Evolutionary conservation across 345 rosid genomes (phyloP).

Genomic region (Pistacia atlantica): DNA sequence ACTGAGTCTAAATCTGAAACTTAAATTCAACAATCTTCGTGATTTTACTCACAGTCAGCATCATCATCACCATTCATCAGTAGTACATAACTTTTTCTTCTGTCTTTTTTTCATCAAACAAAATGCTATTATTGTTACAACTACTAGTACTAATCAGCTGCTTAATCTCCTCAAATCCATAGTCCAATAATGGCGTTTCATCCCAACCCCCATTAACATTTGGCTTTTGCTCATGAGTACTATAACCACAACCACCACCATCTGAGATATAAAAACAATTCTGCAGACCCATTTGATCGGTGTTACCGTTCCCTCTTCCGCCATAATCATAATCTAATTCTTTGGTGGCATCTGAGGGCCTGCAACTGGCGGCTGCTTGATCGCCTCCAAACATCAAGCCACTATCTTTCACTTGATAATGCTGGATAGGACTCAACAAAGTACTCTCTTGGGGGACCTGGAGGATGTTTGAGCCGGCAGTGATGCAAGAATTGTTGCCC

Average conservation of each 20-base stretch:
- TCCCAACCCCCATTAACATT: slow-evolving; percentile 24
- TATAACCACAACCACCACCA: neutral
- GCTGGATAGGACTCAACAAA: slow-evolving; percentile 27
- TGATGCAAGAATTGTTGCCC: slow-evolving; percentile 36
- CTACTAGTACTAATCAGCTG: slow-evolving; percentile 54
- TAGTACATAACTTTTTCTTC: slow-evolving; percentile 58
- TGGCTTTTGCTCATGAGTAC: slow-evolving; percentile 14
- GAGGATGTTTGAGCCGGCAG: slow-evolving; percentile 29
- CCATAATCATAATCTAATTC: slow-evolving; percentile 27
- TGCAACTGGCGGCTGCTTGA: slow-evolving; percentile 43
- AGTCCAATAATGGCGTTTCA: slow-evolving; percentile 37
- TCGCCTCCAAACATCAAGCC: slow-evolving; percentile 40
- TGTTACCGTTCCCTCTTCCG: slow-evolving; percentile 11
- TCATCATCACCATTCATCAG: slow-evolving; percentile 29
- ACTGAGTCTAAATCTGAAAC: slow-evolving; percentile 24
- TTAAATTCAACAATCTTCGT: slow-evolving; percentile 30
- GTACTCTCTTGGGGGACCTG: slow-evolving; percentile 31
- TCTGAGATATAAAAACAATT: slow-evolving; percentile 19
- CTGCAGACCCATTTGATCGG: slow-evolving; percentile 28
- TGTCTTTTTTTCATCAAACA: slow-evolving; percentile 64
- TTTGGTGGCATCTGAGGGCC: slow-evolving; percentile 64
- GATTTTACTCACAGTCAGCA: slow-evolving; percentile 32
- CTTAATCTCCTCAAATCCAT: slow-evolving; percentile 82
- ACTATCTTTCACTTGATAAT: slow-evolving; percentile 32
- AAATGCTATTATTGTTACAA: slow-evolving; percentile 35